Evolutionary conservation across 2,329 filamentous ascomycete genomes (phyloP).

Genomic region (Thermothelomyces thermophilus): DNA sequence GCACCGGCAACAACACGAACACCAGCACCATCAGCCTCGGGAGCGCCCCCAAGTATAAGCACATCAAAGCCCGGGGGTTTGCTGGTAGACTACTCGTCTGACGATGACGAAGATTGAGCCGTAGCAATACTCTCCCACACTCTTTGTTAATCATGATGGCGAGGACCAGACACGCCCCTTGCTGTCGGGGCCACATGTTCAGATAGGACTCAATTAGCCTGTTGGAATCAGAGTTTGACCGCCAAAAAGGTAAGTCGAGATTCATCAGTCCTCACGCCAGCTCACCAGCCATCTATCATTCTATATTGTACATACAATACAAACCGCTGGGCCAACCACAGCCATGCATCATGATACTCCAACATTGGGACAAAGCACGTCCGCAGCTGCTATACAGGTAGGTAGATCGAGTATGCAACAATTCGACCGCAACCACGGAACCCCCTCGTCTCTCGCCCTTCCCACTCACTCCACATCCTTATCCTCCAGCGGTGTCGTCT

Average conservation of each 20-base stretch:
- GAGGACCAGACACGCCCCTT: no score
- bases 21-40: not conserved
- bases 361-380: not conserved
- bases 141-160: no score
- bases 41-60: not conserved
- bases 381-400: constrained; percentile 10
- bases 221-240: not conserved
- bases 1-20: not conserved
- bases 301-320: constrained; percentile 6
- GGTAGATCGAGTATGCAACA: constrained; percentile 1
- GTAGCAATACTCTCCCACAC: no score
- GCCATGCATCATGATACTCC: constrained; percentile 8
- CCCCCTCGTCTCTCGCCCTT: not conserved
- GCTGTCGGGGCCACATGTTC: no score
- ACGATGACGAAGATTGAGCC: constrained; percentile 20
- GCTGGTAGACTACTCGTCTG: constrained; percentile 25
- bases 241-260: constrained; percentile 1
- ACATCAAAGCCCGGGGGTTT: constrained; percentile 15
- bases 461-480: constrained; percentile 18
- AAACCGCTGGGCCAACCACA: constrained; percentile 1
- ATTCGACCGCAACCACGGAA: not conserved
- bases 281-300: constrained; percentile 5
- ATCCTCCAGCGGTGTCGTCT: constrained; percentile 28
- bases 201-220: not conserved
- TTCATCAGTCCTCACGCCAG: not conserved